phyloP scores from a whole-genome alignment of 139 green algal genomes.

The Picochlorum sp. region DNA sequence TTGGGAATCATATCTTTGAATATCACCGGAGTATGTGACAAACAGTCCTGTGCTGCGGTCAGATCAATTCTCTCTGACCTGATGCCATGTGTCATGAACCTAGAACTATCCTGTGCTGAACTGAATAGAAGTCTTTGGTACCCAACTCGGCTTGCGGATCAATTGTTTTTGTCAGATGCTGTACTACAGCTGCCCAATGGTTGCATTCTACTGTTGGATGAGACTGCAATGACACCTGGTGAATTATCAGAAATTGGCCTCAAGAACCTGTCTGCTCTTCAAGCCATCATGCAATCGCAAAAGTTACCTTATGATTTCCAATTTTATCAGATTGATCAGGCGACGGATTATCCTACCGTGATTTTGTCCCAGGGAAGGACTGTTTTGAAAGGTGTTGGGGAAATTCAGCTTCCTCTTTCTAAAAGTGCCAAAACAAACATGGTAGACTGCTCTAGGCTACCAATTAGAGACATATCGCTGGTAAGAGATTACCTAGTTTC shows the following conservation, averaged over 20 bases:
- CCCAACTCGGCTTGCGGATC: conserved; percentile 22
- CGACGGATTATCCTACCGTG: conserved; percentile 41
- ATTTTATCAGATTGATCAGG: conserved; percentile 49
- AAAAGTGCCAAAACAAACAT: conserved; percentile 5
- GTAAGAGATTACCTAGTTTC: conserved; percentile 25
- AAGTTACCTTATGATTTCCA: conserved; percentile 60
- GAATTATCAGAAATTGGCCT: conserved; percentile 45
- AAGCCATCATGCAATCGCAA: conserved; percentile 38
- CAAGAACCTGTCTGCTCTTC: conserved; percentile 41
- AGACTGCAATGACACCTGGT: conserved; percentile 48
- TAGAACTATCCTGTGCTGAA: conserved; percentile 17
- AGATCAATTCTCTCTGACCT: conserved; percentile 16
- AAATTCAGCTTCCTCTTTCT: conserved; percentile 32
- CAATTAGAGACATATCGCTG: conserved; percentile 14
- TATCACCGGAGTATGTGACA: conserved; percentile 18
- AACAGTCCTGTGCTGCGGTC: not conserved
- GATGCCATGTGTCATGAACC: conserved; percentile 12
- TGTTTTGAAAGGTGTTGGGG: conserved; percentile 28
- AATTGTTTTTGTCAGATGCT: conserved; percentile 13
- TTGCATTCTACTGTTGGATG: conserved; percentile 60
- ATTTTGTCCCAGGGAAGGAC: conserved; percentile 41
- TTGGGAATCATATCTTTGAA: conserved; percentile 32
- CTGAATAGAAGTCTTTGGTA: conserved; percentile 33
- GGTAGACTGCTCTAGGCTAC: not conserved
- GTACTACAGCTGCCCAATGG: conserved; percentile 51